These are phyloP conservation scores for Sarocladium kiliense DNA, from an alignment of 2,329 filamentous ascomycete species.

Conservation along the genomic window DNA sequence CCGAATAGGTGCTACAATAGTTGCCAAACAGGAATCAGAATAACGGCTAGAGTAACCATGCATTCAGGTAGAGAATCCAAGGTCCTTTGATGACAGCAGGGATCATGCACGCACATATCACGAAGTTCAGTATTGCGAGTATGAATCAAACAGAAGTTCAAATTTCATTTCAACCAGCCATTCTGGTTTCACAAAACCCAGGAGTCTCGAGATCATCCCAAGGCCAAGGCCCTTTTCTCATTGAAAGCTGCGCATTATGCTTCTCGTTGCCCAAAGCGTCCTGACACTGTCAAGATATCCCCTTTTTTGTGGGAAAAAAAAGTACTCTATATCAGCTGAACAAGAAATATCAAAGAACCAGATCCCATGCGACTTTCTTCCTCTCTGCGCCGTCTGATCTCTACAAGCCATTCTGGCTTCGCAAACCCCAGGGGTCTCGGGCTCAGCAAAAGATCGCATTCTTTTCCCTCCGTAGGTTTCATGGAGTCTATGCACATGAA, in stretches of 20 bases:
- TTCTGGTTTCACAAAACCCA: neutral
- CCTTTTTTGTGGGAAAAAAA: neutral
- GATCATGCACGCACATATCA: no score
- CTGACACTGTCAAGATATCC: neutral
- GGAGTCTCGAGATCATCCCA: neutral
- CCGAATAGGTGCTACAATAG: no score
- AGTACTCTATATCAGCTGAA: neutral
- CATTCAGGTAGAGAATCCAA: no score
- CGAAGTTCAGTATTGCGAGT: no score
- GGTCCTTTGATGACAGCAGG: no score
- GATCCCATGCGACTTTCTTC: neutral
- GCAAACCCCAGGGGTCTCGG: no score
- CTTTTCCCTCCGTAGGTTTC: neutral
- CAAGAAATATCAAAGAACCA: neutral
- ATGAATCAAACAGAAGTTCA: neutral
- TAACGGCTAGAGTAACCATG: no score
- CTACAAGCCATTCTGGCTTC: no score
- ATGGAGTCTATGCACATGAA: neutral
- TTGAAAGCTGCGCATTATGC: neutral
- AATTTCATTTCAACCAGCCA: neutral
- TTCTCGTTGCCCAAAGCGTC: neutral
- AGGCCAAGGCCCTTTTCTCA: no score
- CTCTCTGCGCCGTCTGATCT: neutral
- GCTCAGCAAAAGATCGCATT: no score
- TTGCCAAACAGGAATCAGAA: no score